Conservation (phyloP, 139 green algal genomes). For the Tetratostichococcus sp. region DNA sequence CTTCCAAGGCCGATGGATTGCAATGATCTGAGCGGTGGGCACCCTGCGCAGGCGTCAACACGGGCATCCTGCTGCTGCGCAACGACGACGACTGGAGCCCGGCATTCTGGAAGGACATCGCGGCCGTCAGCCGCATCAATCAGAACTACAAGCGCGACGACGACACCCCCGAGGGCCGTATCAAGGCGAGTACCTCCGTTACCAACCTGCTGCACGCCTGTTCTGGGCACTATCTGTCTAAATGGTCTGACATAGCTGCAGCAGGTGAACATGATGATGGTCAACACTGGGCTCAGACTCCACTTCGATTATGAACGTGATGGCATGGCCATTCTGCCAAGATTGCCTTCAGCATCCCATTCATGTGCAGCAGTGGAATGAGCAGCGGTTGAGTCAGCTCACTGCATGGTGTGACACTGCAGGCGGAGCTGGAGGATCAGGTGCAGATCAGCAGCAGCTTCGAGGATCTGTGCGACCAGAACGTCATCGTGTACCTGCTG, state of each 20-base stretch:
- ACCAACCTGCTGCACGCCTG: too few species aligned
- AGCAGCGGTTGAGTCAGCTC: too few species aligned
- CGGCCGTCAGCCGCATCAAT: neutral
- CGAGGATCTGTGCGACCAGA: conserved; percentile 1
- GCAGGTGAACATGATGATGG: too few species aligned
- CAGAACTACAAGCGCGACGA: neutral
- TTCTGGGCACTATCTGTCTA: too few species aligned
- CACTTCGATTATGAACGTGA: too few species aligned
- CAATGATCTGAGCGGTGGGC: too few species aligned
- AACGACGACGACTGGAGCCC: neutral
- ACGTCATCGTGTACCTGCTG: conserved; percentile 1
- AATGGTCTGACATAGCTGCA: too few species aligned
- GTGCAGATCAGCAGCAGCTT: conserved; percentile 1
- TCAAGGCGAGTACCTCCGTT: neutral
- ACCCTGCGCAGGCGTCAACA: neutral
- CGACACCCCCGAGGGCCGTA: neutral
- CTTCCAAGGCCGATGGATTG: too few species aligned
- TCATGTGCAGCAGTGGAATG: too few species aligned
- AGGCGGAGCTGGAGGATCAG: neutral
- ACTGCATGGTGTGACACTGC: neutral
- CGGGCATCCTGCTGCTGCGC: neutral
- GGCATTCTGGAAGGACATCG: neutral
- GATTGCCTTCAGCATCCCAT: too few species aligned
- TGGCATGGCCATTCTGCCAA: too few species aligned
- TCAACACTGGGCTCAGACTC: too few species aligned